Base-by-base conservation (phyloP, 345 rosid species). In the Brassica incana region DNA sequence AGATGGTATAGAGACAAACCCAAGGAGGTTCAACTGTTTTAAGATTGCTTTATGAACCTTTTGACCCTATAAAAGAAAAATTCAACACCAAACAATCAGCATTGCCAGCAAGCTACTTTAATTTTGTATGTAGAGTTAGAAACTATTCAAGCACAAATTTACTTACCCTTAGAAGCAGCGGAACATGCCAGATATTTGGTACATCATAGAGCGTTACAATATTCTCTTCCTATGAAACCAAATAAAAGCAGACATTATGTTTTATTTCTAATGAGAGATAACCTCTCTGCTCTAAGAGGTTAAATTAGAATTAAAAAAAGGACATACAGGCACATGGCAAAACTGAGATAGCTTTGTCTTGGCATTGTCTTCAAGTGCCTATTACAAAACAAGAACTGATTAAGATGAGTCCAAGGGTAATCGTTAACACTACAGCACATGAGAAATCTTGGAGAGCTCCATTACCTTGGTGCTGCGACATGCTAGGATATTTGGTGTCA, bases 131-230 rank as follows among this genome's bases (percentile, higher is more conserved):
- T 30, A 76, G 15, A 8, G 23, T 50, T 11, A 18, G 40, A 72
- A 33, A 67, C 16, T 68, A 60, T 29, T 60, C 20, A 67, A 48
- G 54, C 35, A 16, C 65, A 52, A 67, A 27, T 45, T 48, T 12
- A 80, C 90, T 81, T 85, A 95, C 99, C 81, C 87, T 89, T 18
- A 95, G 77, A 64, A 95, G 88, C 67, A 93, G 77, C 16, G 99
- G 99, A 82, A 95, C 87, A 33, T 93, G 97, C 98, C 99, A 95
- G 61, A 95, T 95, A 80, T 95, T 93, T 38, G 98, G 86, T 62
- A 95, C 98, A 65, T 95, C 99, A 73, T 88, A 84, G 50, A 95
- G 86, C 36, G 96, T 89, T 77, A 95, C 75, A 15, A 95, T 91
- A 77, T 91, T 91, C 77, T 85, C 92, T 58, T 72, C 96, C 99